These are phyloP conservation scores for Hypoxylon sp. DNA, from an alignment of 2,329 filamentous ascomycete genomes.

Conservation along the genomic window DNA sequence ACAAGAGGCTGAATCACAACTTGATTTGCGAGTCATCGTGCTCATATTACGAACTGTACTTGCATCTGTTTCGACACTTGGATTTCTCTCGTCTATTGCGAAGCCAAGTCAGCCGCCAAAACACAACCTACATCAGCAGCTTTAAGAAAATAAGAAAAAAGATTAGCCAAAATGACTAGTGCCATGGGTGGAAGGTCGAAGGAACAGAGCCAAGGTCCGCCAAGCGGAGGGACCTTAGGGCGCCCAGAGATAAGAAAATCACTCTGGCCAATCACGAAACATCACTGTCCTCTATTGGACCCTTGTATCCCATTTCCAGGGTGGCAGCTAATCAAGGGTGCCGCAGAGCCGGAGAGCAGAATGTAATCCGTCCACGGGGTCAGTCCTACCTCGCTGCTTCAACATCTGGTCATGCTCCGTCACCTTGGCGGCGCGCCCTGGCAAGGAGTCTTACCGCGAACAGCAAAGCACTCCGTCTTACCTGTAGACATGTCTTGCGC, in stretches of 20 bases:
- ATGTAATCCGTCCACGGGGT: background rate
- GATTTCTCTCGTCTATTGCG: background rate
- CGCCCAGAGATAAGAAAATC: constrained; percentile 36
- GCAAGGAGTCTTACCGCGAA: constrained; percentile 8
- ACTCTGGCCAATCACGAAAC: constrained; percentile 19
- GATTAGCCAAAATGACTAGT: constrained; percentile 2
- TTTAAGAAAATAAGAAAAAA: no score
- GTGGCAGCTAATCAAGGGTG: constrained; percentile 27
- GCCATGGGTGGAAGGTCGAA: constrained; percentile 5
- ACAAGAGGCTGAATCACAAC: background rate
- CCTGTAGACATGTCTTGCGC: constrained; percentile 21
- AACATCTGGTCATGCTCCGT: background rate
- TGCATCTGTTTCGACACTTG: no score
- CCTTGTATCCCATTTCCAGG: constrained; percentile 26
- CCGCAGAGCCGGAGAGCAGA: constrained; percentile 13
- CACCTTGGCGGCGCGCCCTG: constrained; percentile 2
- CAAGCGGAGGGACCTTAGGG: constrained; percentile 20
- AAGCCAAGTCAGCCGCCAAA: constrained; percentile 6
- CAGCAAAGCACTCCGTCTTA: constrained; percentile 18
- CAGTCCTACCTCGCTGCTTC: background rate
- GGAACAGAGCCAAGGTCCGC: constrained; percentile 30
- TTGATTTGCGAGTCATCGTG: background rate
- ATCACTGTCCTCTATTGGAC: constrained; percentile 7
- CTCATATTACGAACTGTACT: no score
- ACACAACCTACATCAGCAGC: background rate